Evolutionary conservation across 345 rosid genomes (phyloP).

Genomic region (Euclidium syriacum): DNA sequence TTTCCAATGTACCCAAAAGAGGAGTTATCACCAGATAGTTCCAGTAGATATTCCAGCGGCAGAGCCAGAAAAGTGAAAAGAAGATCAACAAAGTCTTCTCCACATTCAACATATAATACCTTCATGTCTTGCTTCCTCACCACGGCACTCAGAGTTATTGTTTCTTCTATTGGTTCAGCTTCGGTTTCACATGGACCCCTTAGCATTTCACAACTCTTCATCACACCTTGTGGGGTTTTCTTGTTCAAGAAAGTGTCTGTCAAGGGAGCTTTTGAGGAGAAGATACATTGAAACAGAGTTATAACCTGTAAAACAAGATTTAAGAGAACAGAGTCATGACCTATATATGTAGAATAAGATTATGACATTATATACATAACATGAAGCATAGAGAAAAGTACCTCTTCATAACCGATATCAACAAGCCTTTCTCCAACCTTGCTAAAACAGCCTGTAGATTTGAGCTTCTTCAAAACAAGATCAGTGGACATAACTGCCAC

Average conservation of each 20-base stretch:
- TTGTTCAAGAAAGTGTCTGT: slow-evolving; percentile 18
- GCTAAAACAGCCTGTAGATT: background rate
- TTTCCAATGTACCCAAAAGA: slow-evolving; percentile 1
- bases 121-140: slow-evolving; percentile 3
- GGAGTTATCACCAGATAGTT: too few relatives aligned
- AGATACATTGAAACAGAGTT: background rate
- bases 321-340: too few relatives aligned
- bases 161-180: background rate
- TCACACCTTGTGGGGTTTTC: background rate
- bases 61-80: slow-evolving; percentile 1
- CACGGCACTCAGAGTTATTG: background rate
- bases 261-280: slow-evolving; percentile 20
- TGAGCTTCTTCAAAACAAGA: background rate
- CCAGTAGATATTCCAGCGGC: background rate
- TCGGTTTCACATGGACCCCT: background rate
- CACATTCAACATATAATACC: background rate
- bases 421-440: background rate
- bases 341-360: too few relatives aligned
- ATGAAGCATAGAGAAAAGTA: background rate
- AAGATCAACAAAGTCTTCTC: slow-evolving; percentile 15
- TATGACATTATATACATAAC: too few relatives aligned
- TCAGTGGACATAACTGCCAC: background rate
- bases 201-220: too few relatives aligned
- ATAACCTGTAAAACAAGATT: background rate
- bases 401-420: background rate